A percentile compares a stretch with the other conserved stretches of the same genome.
Conservation (phyloP, 148 eudicot species). For the Nyssa sinensis region DNA sequence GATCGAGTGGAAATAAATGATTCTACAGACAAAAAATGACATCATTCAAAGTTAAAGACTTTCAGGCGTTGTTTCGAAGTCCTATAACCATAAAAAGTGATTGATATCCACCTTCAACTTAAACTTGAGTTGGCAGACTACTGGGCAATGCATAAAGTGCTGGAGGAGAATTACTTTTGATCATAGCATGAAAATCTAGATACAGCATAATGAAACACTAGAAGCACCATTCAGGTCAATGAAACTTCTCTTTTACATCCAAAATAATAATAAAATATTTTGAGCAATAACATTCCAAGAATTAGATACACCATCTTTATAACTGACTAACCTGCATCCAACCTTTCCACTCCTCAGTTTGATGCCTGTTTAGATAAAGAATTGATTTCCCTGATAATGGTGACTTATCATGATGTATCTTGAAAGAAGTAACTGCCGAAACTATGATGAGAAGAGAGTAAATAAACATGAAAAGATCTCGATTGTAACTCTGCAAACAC, state of each 20-base stretch:
- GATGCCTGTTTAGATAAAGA: constrained; percentile 87
- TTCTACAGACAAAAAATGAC: too few relatives aligned
- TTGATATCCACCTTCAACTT: too few relatives aligned
- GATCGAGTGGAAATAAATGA: too few relatives aligned
- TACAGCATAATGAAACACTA: neutral
- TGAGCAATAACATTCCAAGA: neutral
- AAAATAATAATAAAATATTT: constrained; percentile 4
- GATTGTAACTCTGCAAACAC: constrained; percentile 75
- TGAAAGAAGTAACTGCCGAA: constrained; percentile 74
- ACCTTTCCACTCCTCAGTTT: constrained; percentile 99
- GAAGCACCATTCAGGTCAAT: neutral
- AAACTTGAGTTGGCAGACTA: too few relatives aligned
- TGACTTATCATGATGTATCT: constrained; percentile 81
- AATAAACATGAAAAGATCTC: constrained; percentile 90
- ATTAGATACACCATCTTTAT: neutral
- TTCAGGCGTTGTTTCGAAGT: too few relatives aligned
- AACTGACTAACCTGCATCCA: constrained; percentile 89
- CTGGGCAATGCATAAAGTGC: neutral
- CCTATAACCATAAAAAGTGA: too few relatives aligned
- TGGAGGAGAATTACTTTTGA: neutral
- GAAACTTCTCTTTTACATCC: neutral
- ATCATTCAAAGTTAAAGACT: too few relatives aligned
- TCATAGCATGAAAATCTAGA: neutral
- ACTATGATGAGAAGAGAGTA: constrained; percentile 85
- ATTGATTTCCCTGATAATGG: constrained; percentile 75